Base-by-base conservation (phyloP, 257 asterid genomes). In the Salvia rosmarinus region DNA sequence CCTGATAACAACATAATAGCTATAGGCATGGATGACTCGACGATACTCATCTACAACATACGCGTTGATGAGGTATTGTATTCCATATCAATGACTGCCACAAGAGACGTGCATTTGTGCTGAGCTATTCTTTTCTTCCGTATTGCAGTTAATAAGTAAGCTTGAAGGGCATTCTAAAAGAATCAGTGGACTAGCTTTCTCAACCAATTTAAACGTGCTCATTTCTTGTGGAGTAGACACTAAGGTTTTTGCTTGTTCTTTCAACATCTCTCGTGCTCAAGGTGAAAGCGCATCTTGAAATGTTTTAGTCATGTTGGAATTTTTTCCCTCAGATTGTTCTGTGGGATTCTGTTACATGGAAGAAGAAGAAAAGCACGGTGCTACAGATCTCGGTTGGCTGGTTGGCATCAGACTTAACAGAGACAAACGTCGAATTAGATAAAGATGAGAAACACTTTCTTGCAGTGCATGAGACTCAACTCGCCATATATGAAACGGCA, bases 391-490 rank as follows among this genome's bases (percentile, higher is more conserved):
- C 92, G 6, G 40, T 61, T 0, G 89, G 80, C 4, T 85, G 87
- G 92, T 37, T 49, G 60, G 86, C 86, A 10, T 75, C 89, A 11
- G 83, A 78, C 63, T 47, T 68, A 16, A 72, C 90, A 32, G 94
- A 89, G 80, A 87, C 91, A 2, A 55, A 46, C 20, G 74, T 91
- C 30, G 84, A 89, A 46, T 86, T 85, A 20, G 86, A 83, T 78
- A 85, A 67, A 71, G 90, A 89, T 61, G 78, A 89, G 69, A 68
- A 47, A n/a, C 86, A 74, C 55, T 86, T 89, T 62, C 96, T 91
- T 30, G 91, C 75, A 2, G 89, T 91, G 11, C 95, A 89, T 16
- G 94, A 87, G 82, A 85, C 94, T 64, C 98, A 86, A 70, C 92
- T 91, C 14, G 93, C 93, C 6, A 75, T 91, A 42, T 85, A 87